phyloP scores from a whole-genome alignment of 2,329 filamentous ascomycete genomes.

The Gaeumannomyces sp. region DNA sequence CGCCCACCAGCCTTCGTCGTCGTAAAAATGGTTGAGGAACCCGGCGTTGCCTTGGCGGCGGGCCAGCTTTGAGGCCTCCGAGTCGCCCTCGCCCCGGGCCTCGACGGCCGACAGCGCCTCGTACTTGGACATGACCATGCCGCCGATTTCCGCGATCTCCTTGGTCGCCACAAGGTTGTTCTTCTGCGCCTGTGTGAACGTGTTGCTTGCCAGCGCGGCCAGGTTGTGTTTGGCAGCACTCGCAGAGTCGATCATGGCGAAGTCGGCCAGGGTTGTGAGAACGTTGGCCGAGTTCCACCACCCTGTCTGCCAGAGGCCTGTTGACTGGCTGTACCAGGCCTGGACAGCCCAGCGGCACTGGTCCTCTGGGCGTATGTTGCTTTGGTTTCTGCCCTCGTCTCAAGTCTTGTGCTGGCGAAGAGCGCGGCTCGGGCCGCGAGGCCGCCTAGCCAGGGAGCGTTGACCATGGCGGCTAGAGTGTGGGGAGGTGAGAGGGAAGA shows the following conservation, averaged over 20 bases:
- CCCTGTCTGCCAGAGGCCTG: constrained; percentile 58
- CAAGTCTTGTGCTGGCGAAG: constrained; percentile 12
- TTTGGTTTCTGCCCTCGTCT: constrained; percentile 12
- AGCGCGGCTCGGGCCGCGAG: constrained; percentile 19
- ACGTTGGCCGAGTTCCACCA: constrained; percentile 73
- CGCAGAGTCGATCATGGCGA: constrained; percentile 28
- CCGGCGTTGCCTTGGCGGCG: constrained; percentile 29
- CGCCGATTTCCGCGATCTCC: constrained; percentile 24
- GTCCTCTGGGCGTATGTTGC: constrained; percentile 28
- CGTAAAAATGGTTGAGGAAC: constrained; percentile 52
- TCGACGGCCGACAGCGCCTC: constrained; percentile 18
- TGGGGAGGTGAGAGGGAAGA: constrained; percentile 1
- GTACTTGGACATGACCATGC: constrained; percentile 33
- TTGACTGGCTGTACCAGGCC: constrained; percentile 52
- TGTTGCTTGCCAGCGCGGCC: constrained; percentile 35
- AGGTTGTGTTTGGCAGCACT: constrained; percentile 33
- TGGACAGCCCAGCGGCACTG: constrained; percentile 40
- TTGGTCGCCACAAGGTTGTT: constrained; percentile 32
- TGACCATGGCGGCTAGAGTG: constrained; percentile 7
- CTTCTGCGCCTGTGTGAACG: constrained; percentile 39
- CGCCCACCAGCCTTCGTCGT: constrained; percentile 60
- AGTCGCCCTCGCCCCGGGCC: neutral
- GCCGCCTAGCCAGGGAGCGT: constrained; percentile 13
- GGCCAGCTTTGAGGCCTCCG: neutral
- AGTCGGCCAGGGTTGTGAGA: constrained; percentile 56